Evolutionary conservation across 2,329 filamentous ascomycete species (phyloP).

Genomic region (Endoconidiophora laricicola): DNA sequence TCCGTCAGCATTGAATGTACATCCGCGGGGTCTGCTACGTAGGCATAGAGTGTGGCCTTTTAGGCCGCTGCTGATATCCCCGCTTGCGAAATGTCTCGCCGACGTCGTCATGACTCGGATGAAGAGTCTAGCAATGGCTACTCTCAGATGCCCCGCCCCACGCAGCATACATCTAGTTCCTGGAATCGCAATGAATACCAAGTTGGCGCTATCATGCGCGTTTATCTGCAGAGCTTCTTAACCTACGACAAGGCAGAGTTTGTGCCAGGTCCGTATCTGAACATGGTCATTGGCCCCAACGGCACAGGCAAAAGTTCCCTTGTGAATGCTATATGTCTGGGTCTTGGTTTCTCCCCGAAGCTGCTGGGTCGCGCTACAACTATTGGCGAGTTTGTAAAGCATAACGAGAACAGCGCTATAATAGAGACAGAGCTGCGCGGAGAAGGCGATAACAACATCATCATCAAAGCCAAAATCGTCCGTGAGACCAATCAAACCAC

Average conservation of each 20-base stretch:
- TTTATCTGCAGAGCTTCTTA: conserved; percentile 77
- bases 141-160: too few relatives aligned
- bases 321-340: conserved; percentile 90
- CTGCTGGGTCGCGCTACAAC: conserved; percentile 75
- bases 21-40: too few relatives aligned
- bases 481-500: conserved; percentile 65
- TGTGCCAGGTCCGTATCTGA: conserved; percentile 75
- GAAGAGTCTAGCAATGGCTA: too few relatives aligned
- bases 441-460: conserved; percentile 44
- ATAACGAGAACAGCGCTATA: conserved; percentile 57
- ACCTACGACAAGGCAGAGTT: conserved; percentile 91
- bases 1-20: too few relatives aligned
- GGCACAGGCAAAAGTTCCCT: conserved; percentile 95
- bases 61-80: too few relatives aligned
- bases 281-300: conserved; percentile 99
- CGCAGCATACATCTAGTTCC: neutral
- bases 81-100: too few relatives aligned
- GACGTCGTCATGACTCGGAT: too few relatives aligned
- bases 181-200: conserved; percentile 28
- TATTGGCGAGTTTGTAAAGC: conserved; percentile 82
- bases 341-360: conserved; percentile 67
- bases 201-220: conserved; percentile 75
- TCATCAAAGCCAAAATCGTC: conserved; percentile 61
- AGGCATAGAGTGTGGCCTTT: too few relatives aligned
- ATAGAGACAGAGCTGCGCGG: conserved; percentile 85